These are phyloP conservation scores for Flaveria trinervia DNA, from an alignment of 129 eudicot species.

Conservation along the genomic window DNA sequence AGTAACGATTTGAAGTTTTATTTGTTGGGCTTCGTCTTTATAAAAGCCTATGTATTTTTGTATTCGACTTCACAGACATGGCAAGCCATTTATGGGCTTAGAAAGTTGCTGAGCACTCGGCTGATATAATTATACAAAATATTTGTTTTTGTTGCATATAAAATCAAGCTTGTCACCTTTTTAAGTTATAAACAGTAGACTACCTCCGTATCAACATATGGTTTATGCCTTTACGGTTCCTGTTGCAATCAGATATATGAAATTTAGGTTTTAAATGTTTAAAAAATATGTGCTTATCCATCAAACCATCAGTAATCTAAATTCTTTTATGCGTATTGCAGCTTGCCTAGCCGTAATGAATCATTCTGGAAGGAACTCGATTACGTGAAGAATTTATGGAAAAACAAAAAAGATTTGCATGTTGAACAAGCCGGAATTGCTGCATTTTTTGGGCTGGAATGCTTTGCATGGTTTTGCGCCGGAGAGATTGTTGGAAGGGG, in stretches of 20 bases:
- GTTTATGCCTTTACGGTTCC: neutral
- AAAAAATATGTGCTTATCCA: neutral
- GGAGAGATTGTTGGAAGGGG: conserved; percentile 94
- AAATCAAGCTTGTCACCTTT: neutral
- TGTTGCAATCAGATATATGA: neutral
- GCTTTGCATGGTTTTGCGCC: conserved; percentile 84
- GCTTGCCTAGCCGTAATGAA: conserved; percentile 69
- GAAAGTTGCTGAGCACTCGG: neutral
- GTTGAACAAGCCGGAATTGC: conserved; percentile 82
- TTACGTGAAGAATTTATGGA: conserved; percentile 62
- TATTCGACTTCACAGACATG: neutral
- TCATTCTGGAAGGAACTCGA: conserved; percentile 76
- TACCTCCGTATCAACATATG: neutral
- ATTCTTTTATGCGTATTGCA: conserved; percentile 25
- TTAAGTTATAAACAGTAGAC: neutral
- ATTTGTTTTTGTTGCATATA: neutral
- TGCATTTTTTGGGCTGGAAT: conserved; percentile 68
- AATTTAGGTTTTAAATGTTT: neutral
- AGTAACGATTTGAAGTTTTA: no score
- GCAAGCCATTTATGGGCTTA: neutral
- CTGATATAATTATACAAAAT: neutral
- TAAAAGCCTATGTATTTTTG: neutral
- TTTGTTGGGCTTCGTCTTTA: neutral
- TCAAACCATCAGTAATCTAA: conserved; percentile 1
- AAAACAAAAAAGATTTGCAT: conserved; percentile 63